These are phyloP conservation scores for Chondrus crispus DNA, from an alignment of 23 red algal species.

Conservation along the genomic window DNA sequence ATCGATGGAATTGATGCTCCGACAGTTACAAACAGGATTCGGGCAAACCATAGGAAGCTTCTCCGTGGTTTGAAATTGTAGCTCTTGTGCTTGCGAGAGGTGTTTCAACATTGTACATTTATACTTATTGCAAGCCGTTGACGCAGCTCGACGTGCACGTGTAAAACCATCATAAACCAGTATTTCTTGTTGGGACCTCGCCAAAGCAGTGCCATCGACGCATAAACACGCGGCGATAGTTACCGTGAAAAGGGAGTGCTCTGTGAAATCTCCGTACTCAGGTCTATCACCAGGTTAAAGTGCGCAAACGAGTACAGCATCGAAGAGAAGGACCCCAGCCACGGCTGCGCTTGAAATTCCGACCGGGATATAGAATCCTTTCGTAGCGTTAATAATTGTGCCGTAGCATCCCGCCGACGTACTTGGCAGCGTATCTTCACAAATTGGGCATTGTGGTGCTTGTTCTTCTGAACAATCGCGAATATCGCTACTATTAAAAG, in stretches of 20 bases:
- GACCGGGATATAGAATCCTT: not conserved
- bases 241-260: not conserved
- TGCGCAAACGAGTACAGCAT: not conserved
- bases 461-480: not conserved
- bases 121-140: not conserved
- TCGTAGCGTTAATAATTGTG: not conserved
- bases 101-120: not conserved
- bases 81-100: not conserved
- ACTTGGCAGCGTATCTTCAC: not conserved
- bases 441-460: not conserved
- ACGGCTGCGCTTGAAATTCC: not conserved
- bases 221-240: not conserved
- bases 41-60: conserved; percentile 2
- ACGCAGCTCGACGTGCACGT: not conserved
- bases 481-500: not conserved
- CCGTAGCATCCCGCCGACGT: not conserved
- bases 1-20: conserved; percentile 12
- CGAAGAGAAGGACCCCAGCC: not conserved
- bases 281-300: not conserved
- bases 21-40: not conserved
- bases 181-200: not conserved
- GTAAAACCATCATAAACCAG: not conserved
- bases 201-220: not conserved
- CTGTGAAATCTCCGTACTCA: not conserved
- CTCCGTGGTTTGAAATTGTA: not conserved